Percentiles rank a stretch among this genome's conserved stretches.
phyloP scores from a whole-genome alignment of 2,329 filamentous ascomycete genomes.

The Xylariaceae sp. region DNA sequence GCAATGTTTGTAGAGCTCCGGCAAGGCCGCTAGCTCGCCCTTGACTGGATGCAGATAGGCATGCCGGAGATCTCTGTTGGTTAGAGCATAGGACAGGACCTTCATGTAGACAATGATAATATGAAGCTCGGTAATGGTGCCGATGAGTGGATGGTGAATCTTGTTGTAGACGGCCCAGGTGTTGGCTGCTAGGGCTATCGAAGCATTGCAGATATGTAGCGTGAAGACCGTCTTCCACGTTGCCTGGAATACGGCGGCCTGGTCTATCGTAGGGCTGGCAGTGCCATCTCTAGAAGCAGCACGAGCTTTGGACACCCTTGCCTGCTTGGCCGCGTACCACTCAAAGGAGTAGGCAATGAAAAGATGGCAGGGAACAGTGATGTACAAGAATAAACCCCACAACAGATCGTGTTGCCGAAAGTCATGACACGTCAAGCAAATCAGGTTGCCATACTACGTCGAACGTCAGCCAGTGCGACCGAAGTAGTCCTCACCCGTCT shows the following conservation, averaged over 20 bases:
- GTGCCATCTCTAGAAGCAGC: slow-evolving; percentile 43
- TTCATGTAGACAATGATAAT: slow-evolving; percentile 96
- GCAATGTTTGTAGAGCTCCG: slow-evolving; percentile 75
- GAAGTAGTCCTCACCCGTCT: slow-evolving; percentile 4
- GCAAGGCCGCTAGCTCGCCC: slow-evolving; percentile 64
- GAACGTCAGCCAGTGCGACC: slow-evolving; percentile 14
- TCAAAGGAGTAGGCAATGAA: slow-evolving; percentile 90
- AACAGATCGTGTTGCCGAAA: slow-evolving; percentile 74
- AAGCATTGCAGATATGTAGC: slow-evolving; percentile 79
- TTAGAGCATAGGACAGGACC: slow-evolving; percentile 91
- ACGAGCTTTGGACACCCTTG: slow-evolving; percentile 59
- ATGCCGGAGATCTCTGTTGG: slow-evolving; percentile 90
- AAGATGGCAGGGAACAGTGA: slow-evolving; percentile 85
- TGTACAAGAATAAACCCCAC: slow-evolving; percentile 73
- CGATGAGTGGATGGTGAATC: slow-evolving; percentile 90
- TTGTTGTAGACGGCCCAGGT: slow-evolving; percentile 85
- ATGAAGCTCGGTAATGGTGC: slow-evolving; percentile 84
- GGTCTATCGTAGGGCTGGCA: slow-evolving; percentile 53
- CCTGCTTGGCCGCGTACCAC: slow-evolving; percentile 73
- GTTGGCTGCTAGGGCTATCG: slow-evolving; percentile 73
- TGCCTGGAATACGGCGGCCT: slow-evolving; percentile 62
- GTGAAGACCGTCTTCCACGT: slow-evolving; percentile 80
- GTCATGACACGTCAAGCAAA: slow-evolving; percentile 86
- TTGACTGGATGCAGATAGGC: slow-evolving; percentile 75
- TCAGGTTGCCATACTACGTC: slow-evolving; percentile 81